Evolutionary conservation across 495 filamentous ascomycete genomes (phyloP).

Genomic region (Hypomontagnella submonticulosa): DNA sequence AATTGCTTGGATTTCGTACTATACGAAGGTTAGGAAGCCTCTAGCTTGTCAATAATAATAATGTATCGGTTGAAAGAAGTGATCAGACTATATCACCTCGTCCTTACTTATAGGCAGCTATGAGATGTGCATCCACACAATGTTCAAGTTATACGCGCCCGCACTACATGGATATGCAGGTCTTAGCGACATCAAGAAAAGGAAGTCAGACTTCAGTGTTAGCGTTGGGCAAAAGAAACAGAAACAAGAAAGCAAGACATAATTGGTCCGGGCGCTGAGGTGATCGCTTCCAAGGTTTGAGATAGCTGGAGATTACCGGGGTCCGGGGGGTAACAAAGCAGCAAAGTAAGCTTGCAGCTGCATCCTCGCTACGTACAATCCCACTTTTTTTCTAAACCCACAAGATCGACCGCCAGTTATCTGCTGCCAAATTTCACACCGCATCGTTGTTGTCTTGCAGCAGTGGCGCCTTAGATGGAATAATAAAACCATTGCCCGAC

Average conservation of each 20-base stretch:
- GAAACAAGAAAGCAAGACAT: background rate
- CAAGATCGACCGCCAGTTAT: constrained; percentile 40
- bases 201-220: too few species aligned
- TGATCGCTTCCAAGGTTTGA: constrained; percentile 4
- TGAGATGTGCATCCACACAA: too few species aligned
- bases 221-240: background rate
- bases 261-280: background rate
- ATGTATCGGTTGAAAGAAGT: too few species aligned
- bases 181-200: too few species aligned
- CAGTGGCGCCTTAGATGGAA: constrained; percentile 31
- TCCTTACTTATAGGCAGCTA: too few species aligned
- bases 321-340: background rate
- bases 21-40: background rate
- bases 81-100: too few species aligned
- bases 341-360: constrained; percentile 1
- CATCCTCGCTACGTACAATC: too few species aligned
- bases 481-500: constrained; percentile 21
- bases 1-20: background rate
- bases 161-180: too few species aligned
- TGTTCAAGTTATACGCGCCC: too few species aligned
- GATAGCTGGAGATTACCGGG: background rate
- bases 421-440: constrained; percentile 44
- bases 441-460: constrained; percentile 30
- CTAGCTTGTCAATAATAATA: too few species aligned
- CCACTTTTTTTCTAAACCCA: constrained; percentile 35